phyloP scores from a whole-genome alignment of 257 asterid species.

The Solanum sejunctum region DNA sequence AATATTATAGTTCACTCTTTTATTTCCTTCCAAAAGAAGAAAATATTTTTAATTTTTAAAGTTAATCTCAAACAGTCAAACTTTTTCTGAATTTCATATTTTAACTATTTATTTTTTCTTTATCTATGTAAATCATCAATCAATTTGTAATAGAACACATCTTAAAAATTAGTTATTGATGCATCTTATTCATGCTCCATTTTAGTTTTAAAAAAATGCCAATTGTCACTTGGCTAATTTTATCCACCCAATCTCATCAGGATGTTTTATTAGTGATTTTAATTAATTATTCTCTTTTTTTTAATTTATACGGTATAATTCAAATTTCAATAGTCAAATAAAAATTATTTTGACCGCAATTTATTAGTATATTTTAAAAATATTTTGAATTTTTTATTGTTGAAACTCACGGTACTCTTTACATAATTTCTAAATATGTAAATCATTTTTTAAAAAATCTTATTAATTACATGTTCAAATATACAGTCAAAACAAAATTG shows the following conservation, averaged over 20 bases:
- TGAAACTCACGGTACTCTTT: too few relatives aligned
- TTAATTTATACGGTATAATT: too few relatives aligned
- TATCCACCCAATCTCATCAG: background rate
- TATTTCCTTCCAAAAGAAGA: background rate
- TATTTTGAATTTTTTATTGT: too few relatives aligned
- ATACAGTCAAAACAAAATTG: background rate
- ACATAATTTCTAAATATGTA: background rate
- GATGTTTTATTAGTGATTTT: background rate
- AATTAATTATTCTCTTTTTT: too few relatives aligned
- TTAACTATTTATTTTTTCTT: too few relatives aligned
- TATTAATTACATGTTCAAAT: too few relatives aligned
- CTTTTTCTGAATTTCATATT: too few relatives aligned
- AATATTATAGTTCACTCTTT: background rate
- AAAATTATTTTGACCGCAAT: background rate
- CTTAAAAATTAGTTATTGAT: background rate
- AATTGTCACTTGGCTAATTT: background rate
- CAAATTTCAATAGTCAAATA: background rate
- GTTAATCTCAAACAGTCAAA: background rate
- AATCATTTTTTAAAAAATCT: background rate
- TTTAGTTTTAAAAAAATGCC: background rate
- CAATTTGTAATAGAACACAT: background rate
- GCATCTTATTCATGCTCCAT: background rate
- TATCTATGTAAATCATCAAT: too few relatives aligned
- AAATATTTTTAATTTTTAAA: background rate
- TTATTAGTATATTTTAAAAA: too few relatives aligned